Evolutionary conservation across 768 basidiomycete genomes (phyloP).

Genomic region (Kwoniella sp.): DNA sequence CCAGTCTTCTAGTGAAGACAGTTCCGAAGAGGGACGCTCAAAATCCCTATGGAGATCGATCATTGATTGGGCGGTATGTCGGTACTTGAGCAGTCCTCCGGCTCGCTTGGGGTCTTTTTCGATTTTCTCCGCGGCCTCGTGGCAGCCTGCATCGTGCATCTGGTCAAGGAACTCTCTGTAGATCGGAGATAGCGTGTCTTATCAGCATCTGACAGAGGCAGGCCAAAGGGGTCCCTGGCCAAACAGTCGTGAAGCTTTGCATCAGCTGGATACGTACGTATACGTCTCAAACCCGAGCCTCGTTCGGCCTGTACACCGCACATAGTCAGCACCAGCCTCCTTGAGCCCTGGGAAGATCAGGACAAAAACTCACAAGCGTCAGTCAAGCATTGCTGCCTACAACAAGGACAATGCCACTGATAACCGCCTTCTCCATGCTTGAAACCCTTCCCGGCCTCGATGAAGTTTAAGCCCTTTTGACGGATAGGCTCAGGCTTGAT

Average conservation of each 20-base stretch:
- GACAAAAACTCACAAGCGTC: not conserved
- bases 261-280: too few relatives aligned
- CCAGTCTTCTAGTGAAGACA: not conserved
- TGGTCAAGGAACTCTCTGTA: not conserved
- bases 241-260: too few relatives aligned
- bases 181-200: not conserved
- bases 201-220: not conserved
- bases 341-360: not conserved
- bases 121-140: not conserved
- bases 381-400: constrained; percentile 6
- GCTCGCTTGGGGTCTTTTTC: not conserved
- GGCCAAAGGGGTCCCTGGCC: too few relatives aligned
- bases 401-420: constrained; percentile 14
- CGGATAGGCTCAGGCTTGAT: constrained; percentile 1
- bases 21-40: not conserved
- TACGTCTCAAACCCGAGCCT: constrained; percentile 7
- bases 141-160: not conserved
- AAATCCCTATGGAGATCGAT: not conserved
- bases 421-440: constrained; percentile 1
- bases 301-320: not conserved
- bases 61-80: not conserved
- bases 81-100: not conserved
- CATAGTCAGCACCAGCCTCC: not conserved
- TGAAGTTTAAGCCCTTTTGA: not conserved
- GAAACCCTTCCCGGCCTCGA: not conserved